A percentile compares a stretch with the other conserved stretches of the same genome.
phyloP scores from a whole-genome alignment of 2,329 filamentous ascomycete species.

The Grosmannia serpens region DNA sequence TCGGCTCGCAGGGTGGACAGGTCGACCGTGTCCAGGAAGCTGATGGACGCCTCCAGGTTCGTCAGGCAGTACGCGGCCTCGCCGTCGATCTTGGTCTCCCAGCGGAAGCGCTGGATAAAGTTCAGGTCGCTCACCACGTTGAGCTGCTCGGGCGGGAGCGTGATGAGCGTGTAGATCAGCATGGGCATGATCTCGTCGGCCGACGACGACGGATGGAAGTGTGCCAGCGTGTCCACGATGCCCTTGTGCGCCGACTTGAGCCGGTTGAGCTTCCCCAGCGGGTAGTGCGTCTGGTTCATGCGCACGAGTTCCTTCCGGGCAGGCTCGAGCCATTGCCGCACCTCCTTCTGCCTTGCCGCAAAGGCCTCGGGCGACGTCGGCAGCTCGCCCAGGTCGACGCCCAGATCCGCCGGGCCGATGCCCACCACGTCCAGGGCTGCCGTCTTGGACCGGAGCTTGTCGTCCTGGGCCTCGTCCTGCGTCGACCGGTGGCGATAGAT shows the following conservation, averaged over 20 bases:
- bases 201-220: conserved; percentile 67
- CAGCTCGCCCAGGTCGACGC: conserved; percentile 55
- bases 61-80: conserved; percentile 95
- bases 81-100: conserved; percentile 75
- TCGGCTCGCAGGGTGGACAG: conserved; percentile 77
- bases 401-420: conserved; percentile 76
- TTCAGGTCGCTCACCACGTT: conserved; percentile 89
- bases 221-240: conserved; percentile 75
- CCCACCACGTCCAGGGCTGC: conserved; percentile 84
- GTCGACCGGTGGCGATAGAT: conserved; percentile 88
- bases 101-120: conserved; percentile 87
- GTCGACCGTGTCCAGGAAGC: conserved; percentile 91
- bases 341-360: conserved; percentile 51
- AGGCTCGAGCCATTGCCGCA: conserved; percentile 58
- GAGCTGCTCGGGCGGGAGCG: conserved; percentile 71
- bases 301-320: conserved; percentile 60
- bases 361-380: conserved; percentile 44
- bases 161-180: conserved; percentile 91
- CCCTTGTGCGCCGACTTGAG: conserved; percentile 83
- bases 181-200: conserved; percentile 96
- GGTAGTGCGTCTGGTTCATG: conserved; percentile 83
- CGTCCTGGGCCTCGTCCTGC: conserved; percentile 88
- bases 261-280: conserved; percentile 80
- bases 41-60: conserved; percentile 88
- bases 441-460: conserved; percentile 87